Base-by-base conservation (phyloP, 805 yeast genomes). In the Candida wancherniae region DNA sequence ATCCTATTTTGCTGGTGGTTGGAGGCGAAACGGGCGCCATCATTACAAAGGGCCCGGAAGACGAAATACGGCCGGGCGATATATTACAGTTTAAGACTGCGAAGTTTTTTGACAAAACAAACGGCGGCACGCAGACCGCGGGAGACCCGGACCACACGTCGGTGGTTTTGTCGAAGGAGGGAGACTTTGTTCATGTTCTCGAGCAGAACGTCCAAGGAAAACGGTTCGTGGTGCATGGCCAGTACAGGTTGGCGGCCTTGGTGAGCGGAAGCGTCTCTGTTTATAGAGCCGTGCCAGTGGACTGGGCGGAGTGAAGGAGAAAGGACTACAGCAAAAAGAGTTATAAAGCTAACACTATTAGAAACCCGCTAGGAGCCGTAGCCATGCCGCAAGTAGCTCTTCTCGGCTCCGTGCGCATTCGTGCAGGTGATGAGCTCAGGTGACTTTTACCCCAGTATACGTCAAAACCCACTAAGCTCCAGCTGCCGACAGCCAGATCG, bases 141-240 rank as follows among this genome's bases (percentile, higher is more conserved):
- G 81, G 81, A 0, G 57, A 59, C 4, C 81, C 81, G 4, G 69
- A 74, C 47, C 81, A 75, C 46, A 74, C 80, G 0, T 31, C 60
- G 22, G 53, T 61, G 25, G 68, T 61, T 4, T 26, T 53, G 9
- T 53, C 44, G 8, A 59, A 55, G 13, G 43, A 41, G 1, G 52
- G 49, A 4, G 58, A 50, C 3, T 50, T 47, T 9, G 22, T 73
- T 6, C 38, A 42, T 9, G 59, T 74, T 7, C 53, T 65, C 3
- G 77, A 75, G 37, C 80, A 74, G 43, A 75, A 75, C 41, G 70
- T 67, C 7, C 59, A 57, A 29, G 71, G 69, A 1, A 56, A 50
- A 8, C 59, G 62, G 28, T 42, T 40, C 4, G 80, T 75, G 2
- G 40, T 51, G 10, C 47, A 44, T 20, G 73, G 69, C 5, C 61